phyloP scores from a whole-genome alignment of 805 yeast genomes.

The Barnettozyma californica region DNA sequence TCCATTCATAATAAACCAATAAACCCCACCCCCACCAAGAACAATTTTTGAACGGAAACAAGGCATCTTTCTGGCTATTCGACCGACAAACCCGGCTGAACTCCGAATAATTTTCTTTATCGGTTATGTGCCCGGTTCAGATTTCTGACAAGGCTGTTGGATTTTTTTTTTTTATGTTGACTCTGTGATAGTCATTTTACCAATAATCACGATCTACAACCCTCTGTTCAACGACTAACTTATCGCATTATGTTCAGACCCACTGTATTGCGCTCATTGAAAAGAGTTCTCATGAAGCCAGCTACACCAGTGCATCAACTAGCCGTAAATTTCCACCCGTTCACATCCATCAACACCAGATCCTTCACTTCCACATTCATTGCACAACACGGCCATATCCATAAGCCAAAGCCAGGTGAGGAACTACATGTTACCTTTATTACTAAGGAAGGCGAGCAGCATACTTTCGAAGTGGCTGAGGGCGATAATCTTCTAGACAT shows the following conservation, averaged over 20 bases:
- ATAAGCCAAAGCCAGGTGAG: slow-evolving; percentile 90
- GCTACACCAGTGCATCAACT: neutral
- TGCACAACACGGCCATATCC: slow-evolving; percentile 72
- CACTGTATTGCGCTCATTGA: neutral
- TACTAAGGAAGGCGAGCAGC: slow-evolving; percentile 84
- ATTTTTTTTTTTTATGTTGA: no score
- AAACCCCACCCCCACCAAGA: no score
- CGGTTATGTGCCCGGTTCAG: neutral
- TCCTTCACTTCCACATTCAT: slow-evolving; percentile 25
- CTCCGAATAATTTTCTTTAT: no score
- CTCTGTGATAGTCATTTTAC: neutral
- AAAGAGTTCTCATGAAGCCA: neutral
- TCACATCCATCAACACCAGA: slow-evolving; percentile 15
- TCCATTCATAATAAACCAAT: no score
- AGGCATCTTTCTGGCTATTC: no score
- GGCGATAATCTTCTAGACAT: slow-evolving; percentile 91
- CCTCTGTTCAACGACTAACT: neutral
- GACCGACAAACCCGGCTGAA: no score
- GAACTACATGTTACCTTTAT: slow-evolving; percentile 84
- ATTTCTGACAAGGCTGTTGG: neutral
- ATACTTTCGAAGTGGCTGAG: slow-evolving; percentile 78
- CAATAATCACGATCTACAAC: neutral
- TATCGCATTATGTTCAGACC: neutral
- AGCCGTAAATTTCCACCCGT: neutral
- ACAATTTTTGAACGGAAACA: no score